Evolutionary conservation across 2,329 filamentous ascomycete species (phyloP).

Genomic region (Colletotrichum costaricense): DNA sequence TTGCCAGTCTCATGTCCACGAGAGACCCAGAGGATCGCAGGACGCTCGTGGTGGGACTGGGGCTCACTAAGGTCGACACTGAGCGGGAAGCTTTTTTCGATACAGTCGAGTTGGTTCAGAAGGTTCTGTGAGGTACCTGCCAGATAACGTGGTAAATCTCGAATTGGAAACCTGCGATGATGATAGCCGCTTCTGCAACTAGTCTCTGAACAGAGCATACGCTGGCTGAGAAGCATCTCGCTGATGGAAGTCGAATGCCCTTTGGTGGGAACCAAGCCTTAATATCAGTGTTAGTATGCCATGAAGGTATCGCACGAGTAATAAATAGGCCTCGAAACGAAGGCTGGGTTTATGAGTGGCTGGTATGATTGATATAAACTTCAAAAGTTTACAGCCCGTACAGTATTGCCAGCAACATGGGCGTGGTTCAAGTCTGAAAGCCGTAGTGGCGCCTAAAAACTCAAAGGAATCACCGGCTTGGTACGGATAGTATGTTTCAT

Average conservation of each 20-base stretch:
- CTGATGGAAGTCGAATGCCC: not conserved
- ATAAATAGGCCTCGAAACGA: not conserved
- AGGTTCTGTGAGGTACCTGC: slow-evolving; percentile 57
- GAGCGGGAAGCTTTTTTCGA: slow-evolving; percentile 72
- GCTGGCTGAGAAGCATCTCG: not conserved
- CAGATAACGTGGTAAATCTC: not conserved
- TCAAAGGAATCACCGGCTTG: not conserved
- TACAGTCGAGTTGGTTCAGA: slow-evolving; percentile 70
- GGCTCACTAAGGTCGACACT: slow-evolving; percentile 62
- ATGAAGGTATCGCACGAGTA: not conserved
- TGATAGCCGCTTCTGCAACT: not conserved
- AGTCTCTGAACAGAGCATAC: not conserved
- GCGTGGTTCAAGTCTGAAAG: not conserved
- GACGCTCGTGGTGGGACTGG: slow-evolving; percentile 71
- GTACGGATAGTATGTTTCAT: not conserved
- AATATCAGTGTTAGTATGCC: not conserved
- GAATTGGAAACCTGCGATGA: not conserved
- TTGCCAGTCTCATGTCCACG: slow-evolving; percentile 82
- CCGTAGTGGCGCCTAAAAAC: too few relatives aligned
- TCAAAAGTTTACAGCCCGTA: not conserved
- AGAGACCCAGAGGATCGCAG: slow-evolving; percentile 74
- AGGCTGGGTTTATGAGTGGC: not conserved
- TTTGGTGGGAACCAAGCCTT: not conserved
- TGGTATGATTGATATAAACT: not conserved
- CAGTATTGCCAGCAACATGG: not conserved